Evolutionary conservation across 2,329 filamentous ascomycete species (phyloP), one percentile per base, ranked within the genome.

Genomic region (Pestalotiopsis sp.): DNA sequence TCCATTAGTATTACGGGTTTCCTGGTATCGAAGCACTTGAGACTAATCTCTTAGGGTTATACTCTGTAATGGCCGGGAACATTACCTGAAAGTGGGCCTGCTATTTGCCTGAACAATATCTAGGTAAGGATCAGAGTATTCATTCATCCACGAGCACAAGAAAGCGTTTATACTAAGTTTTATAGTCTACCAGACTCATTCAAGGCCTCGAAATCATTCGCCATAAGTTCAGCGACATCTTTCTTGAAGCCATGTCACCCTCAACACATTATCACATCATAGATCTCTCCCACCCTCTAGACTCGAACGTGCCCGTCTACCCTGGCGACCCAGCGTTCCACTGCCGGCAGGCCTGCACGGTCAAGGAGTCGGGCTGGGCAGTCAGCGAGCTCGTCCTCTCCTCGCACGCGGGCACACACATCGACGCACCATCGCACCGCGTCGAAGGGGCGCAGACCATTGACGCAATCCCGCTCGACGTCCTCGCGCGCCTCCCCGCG

Each of bases 291-390:
- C 61, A 64, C 61, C n/a, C 61, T 17, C 11, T 64, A 20, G 61
- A 64, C 25, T 23, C n/a, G 20, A 52, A 64, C 25, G 39, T 49
- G 3, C n/a, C 38, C 41, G 39, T 64, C 13, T 64, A 49, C 25
- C 61, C 61, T 9, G 61, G 61, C 25, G 61, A 64, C 41, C 61
- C 61, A 14, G 14, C 61, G 38, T 64, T 64, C 25, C 61, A 64
- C 11, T 64, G 61, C 39, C 61, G 61, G 14, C 61, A 64, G 25
- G 17, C 61, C 12, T 64, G 61, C 12, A 49, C 17, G 11, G 25
- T 64, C 39, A 20, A 36, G 38, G 61, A 64, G 2, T 45, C 38
- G 4, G 61, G 39, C 38, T 64, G 61, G 61, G 61, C 61, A 11
- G 61, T 64, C 4, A 64, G 61, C 61, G 38, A 64, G 7, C 61